Base-by-base conservation (phyloP, 768 basidiomycete genomes). In the Lactarius hengduanensis region DNA sequence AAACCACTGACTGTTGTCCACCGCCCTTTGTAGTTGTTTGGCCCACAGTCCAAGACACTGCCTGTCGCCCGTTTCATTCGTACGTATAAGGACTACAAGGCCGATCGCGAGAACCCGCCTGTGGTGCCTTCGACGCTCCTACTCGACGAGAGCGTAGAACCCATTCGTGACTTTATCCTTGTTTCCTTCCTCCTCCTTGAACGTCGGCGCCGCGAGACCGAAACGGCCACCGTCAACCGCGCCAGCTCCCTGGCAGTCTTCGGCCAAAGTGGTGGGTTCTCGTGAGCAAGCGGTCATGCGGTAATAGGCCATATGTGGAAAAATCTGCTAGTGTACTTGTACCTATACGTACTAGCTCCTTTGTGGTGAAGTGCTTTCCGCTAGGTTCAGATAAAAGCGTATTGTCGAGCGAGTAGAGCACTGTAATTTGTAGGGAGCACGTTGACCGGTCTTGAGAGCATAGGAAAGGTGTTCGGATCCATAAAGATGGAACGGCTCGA, bases 31-130 rank as follows among this genome's bases (percentile, higher is more conserved):
- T 41, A 70, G 70, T 58, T 70, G 20, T 66, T 65, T 18, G 64
- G 68, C 26, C 68, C 64, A 26, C 41, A 16, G 34, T 65, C 68
- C 41, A 69, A 69, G 61, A 65, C 68, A 28, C 50, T 57, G 40
- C 70, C 70, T 20, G 63, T 70, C 20, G 70, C 70, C 7, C 70
- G 67, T 43, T 70, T 70, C 59, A 61, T 62, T 57, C 67, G 64
- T 59, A 30, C 61, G n/a, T 30, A 64, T 26, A 63, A 50, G 32
- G 62, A 68, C 47, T 59, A 65, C 41, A 34, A 62, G 38, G 9
- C 18, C 20, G 55, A 63, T 26, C 66, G 66, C 43, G 41, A 67
- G 62, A 63, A 60, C 34, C 62, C 64, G 3, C 60, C 61, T 10
- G 38, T 65, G 20, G 40, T 68, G 5, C 69, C 66, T 22, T 68